phyloP scores from a whole-genome alignment of 2,329 filamentous ascomycete species.

The Atkinsonella texensis region DNA sequence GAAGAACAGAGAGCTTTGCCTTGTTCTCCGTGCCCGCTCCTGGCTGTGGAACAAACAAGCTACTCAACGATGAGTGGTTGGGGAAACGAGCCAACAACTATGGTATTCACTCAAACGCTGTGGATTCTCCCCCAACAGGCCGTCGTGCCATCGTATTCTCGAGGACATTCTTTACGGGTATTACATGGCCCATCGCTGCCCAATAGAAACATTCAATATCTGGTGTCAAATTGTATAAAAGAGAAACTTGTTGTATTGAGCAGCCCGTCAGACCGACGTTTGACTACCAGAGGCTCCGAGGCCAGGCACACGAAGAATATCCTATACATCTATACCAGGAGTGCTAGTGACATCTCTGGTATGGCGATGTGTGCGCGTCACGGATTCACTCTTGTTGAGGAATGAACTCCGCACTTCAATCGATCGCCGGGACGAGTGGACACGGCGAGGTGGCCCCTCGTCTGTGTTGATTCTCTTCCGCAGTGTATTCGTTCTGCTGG shows the following conservation, averaged over 20 bases:
- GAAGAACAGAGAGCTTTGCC: not conserved
- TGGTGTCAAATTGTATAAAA: not conserved
- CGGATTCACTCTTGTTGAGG: not conserved
- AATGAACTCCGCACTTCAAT: not conserved
- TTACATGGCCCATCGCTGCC: not conserved
- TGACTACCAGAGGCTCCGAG: not conserved
- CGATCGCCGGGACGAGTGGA: not conserved
- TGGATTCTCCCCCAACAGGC: not conserved
- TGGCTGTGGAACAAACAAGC: not conserved
- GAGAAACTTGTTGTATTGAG: not conserved
- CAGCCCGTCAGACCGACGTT: not conserved
- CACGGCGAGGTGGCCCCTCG: not conserved
- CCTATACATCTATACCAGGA: not conserved
- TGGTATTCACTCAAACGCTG: no score
- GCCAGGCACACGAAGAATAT: no score
- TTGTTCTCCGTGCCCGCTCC: not conserved
- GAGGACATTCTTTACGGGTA: not conserved
- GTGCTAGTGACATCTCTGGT: not conserved
- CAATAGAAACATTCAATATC: not conserved
- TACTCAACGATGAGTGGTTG: no score
- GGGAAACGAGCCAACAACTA: no score
- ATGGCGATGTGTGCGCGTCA: not conserved
- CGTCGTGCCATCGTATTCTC: not conserved
- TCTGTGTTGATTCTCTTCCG: conserved; percentile 9
- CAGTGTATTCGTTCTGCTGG: conserved; percentile 9